These are phyloP conservation scores for Leucocoprinus gongylophorus DNA, from an alignment of 1,284 basidiomycete genomes.

Conservation along the genomic window DNA sequence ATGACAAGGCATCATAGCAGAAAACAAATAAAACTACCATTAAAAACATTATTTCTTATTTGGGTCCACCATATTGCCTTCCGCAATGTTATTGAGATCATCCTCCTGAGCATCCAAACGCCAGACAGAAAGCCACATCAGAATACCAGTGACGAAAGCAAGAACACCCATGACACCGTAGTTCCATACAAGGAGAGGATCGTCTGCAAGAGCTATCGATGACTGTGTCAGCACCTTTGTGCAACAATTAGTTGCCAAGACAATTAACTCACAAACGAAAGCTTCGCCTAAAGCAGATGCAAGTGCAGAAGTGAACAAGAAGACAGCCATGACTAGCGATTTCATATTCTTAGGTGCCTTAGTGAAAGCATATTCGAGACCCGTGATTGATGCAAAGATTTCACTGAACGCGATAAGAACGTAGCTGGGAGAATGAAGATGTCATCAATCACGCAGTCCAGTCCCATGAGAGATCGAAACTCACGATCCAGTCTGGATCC, in stretches of 20 bases:
- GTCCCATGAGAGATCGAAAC: conserved; percentile 17
- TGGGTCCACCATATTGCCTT: background rate
- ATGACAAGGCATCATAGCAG: no score
- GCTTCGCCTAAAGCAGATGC: conserved; percentile 63
- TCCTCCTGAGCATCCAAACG: conserved; percentile 61
- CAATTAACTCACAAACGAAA: conserved; percentile 49
- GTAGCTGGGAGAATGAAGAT: conserved; percentile 32
- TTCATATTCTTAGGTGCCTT: conserved; percentile 81
- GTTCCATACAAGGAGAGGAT: conserved; percentile 51
- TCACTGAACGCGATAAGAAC: conserved; percentile 66
- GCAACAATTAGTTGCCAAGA: background rate
- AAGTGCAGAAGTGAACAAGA: conserved; percentile 65
- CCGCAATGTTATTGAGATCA: conserved; percentile 38
- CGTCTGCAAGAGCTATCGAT: conserved; percentile 38
- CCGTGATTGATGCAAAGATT: conserved; percentile 83
- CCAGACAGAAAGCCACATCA: conserved; percentile 61
- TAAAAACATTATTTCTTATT: no score
- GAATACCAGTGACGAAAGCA: conserved; percentile 30
- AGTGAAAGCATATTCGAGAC: conserved; percentile 85
- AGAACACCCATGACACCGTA: conserved; percentile 41
- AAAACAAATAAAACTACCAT: no score
- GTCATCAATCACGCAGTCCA: background rate
- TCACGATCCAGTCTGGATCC: conserved; percentile 65
- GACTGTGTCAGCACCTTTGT: background rate
- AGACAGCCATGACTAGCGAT: conserved; percentile 68